Evolutionary conservation across 805 yeast species (phyloP), one percentile per base, ranked within the genome.

Genomic region (Torulaspora franciscae): DNA sequence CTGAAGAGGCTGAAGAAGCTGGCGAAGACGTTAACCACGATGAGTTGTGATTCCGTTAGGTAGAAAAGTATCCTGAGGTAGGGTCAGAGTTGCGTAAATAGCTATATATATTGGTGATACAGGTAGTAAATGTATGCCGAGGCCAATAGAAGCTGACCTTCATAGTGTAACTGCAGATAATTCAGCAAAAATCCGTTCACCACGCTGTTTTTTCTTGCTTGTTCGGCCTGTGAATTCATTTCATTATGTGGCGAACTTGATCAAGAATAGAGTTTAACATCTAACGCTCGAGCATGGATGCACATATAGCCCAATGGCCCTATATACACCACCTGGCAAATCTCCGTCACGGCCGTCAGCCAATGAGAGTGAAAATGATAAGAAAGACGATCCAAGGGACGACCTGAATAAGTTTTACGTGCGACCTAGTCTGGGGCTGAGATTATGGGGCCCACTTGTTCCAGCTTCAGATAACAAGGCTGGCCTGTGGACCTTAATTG

Each of bases 391-490:
- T 32, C 51, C 49, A 19, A 49, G 51, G 33, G 45, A 51, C 24
- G 51, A 52, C 22, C 15, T 45, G 10, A 41, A 43, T n/a, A 50
- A 52, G 26, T 61, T 63, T 35, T 61, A 64, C 41, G 64, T 70
- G 35, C 64, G 75, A 48, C 89, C 89, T 2, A 75, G 78, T 42
- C 58, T 80, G 17, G 87, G 86, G 0, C 67, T 82, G 42, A 66
- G 68, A 49, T 54, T 80, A 27, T 80, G 86, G 81, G 85, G 89
- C 0, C 88, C 88, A 0, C 59, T 83, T 17, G 82, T 80, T 1
- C 91, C 91, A 2, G 85, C 89, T 1, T 73, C 83, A 7, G 90
- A 83, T 50, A 78, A 81, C 58, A 58, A 66, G 26, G 62, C 70
- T 2, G 85, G 84, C 1, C 57, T 83, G 1, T 75, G 74, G 54